phyloP scores from a whole-genome alignment of 163 green algal species.

The Chloromonas sp. region DNA sequence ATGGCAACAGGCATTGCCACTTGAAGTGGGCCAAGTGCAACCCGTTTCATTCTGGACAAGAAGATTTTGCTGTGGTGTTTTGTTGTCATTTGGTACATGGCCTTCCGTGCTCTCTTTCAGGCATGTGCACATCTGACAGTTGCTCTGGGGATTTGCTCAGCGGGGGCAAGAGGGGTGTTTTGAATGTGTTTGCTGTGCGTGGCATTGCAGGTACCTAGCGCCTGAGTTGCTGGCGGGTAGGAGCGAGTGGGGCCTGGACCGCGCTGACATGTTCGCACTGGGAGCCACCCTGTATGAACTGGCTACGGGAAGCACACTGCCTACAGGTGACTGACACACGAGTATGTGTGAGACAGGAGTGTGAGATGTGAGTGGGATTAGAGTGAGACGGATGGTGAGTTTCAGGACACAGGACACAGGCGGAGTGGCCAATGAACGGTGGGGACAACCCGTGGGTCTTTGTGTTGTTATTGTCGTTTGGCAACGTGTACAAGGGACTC shows the following conservation, averaged over 20 bases:
- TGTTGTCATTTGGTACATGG: too few species aligned
- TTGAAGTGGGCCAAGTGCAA: too few species aligned
- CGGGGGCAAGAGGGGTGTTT: too few species aligned
- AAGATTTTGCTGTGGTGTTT: too few species aligned
- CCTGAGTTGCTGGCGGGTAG: conserved; percentile 64
- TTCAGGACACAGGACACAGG: background rate
- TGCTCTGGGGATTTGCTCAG: too few species aligned
- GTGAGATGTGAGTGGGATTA: background rate
- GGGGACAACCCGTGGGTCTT: background rate
- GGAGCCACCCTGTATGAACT: conserved; percentile 77
- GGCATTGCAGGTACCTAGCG: conserved; percentile 63
- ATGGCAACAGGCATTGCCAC: too few species aligned
- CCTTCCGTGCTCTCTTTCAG: too few species aligned
- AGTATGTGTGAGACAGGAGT: background rate
- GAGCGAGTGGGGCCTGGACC: conserved; percentile 49
- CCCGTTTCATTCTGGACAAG: too few species aligned
- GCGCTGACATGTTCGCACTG: conserved; percentile 84
- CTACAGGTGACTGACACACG: conserved; percentile 29
- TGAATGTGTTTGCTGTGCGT: background rate
- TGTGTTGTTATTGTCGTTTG: background rate
- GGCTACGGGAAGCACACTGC: conserved; percentile 48
- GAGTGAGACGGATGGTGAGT: background rate
- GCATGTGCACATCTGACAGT: too few species aligned
- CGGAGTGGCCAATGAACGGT: background rate
- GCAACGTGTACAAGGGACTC: background rate